Evolutionary conservation across 306 rosid species (phyloP).

Genomic region (Arachis hypogaea): DNA sequence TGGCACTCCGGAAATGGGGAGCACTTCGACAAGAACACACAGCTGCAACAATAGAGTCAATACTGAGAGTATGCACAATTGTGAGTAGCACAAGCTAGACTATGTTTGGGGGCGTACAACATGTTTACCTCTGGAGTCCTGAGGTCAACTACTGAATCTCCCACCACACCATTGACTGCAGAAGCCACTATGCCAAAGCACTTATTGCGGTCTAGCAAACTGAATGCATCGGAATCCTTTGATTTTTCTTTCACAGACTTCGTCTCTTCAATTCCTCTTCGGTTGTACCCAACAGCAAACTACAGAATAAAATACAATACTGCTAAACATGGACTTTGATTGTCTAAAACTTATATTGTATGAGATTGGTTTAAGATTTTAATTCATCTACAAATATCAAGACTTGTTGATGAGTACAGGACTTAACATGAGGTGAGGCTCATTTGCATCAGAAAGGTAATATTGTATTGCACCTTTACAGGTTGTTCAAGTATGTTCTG

Average conservation of each 20-base stretch:
- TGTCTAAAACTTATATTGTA: slow-evolving; percentile 5
- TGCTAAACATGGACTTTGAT: slow-evolving; percentile 5
- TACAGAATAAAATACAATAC: slow-evolving; percentile 37
- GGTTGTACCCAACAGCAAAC: slow-evolving; percentile 94
- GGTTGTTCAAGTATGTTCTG: slow-evolving; percentile 60
- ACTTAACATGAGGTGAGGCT: neutral
- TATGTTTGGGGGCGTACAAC: slow-evolving; percentile 5
- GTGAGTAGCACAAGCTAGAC: slow-evolving; percentile 21
- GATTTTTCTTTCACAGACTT: slow-evolving; percentile 54
- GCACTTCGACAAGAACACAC: slow-evolving; percentile 77
- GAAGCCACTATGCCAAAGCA: slow-evolving; percentile 82
- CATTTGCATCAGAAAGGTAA: slow-evolving; percentile 22
- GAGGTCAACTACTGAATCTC: slow-evolving; percentile 80
- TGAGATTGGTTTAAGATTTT: slow-evolving; percentile 15
- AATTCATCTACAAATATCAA: neutral
- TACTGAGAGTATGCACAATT: slow-evolving; percentile 35
- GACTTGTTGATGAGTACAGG: neutral
- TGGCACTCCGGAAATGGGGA: slow-evolving; percentile 79
- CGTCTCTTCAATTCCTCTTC: slow-evolving; percentile 81
- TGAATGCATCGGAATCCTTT: slow-evolving; percentile 44
- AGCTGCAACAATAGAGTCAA: slow-evolving; percentile 55
- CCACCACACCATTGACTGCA: slow-evolving; percentile 62
- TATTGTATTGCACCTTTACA: slow-evolving; percentile 63
- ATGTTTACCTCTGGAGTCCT: slow-evolving; percentile 75
- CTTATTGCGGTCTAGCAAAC: slow-evolving; percentile 77